A percentile compares a stretch with the other conserved stretches of the same genome.
phyloP scores from a whole-genome alignment of 2,329 filamentous ascomycete genomes.

The Ophioceras dolichostomum region DNA sequence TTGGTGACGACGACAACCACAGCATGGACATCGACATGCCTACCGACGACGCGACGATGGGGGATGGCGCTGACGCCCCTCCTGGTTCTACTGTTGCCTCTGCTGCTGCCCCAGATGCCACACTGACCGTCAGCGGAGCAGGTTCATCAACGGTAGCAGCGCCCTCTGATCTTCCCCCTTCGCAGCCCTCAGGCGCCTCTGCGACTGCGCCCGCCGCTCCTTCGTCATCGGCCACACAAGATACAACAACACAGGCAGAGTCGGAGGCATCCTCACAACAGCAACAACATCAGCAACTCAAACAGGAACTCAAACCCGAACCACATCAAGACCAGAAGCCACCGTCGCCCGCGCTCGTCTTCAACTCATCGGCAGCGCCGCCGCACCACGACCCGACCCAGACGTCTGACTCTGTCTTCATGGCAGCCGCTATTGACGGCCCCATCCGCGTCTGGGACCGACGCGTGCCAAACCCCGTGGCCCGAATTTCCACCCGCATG shows the following conservation, averaged over 20 bases:
- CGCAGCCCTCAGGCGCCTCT: no score
- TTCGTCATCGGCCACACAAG: no score
- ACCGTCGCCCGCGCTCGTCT: neutral
- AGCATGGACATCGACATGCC: conserved; percentile 49
- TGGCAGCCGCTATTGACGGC: conserved; percentile 81
- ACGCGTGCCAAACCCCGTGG: conserved; percentile 62
- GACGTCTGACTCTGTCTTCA: conserved; percentile 66
- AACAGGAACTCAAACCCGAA: no score
- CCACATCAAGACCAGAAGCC: no score
- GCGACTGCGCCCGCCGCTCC: no score
- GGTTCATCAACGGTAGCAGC: neutral
- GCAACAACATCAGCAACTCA: no score
- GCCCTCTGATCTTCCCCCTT: neutral
- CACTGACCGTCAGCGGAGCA: no score
- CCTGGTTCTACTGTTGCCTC: neutral
- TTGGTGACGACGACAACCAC: conserved; percentile 73
- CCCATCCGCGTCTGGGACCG: conserved; percentile 89
- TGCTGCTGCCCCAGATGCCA: neutral
- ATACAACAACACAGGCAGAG: no score
- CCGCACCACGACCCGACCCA: conserved; percentile 40
- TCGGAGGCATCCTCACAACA: no score
- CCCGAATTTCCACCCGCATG: conserved; percentile 61
- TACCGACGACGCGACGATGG: conserved; percentile 20
- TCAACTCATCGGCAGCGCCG: conserved; percentile 6
- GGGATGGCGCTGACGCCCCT: conserved; percentile 8